These are phyloP conservation scores for Melampsora larici-populina DNA, from an alignment of 1,284 basidiomycete species.

Conservation along the genomic window DNA sequence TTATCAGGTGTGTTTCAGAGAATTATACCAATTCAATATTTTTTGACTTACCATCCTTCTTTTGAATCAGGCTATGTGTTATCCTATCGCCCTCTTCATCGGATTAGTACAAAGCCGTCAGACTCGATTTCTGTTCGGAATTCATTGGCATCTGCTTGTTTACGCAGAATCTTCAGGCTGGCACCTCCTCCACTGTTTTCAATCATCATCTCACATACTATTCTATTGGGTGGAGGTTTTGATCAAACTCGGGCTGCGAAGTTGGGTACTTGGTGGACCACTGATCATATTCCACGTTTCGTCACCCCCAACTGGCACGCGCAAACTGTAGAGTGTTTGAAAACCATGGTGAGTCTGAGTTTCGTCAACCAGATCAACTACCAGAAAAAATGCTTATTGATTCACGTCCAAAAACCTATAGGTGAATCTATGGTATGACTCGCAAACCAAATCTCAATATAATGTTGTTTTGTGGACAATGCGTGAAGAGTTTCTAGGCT, in stretches of 20 bases:
- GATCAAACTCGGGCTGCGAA: not conserved
- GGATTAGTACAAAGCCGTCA: not conserved
- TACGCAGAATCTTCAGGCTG: not conserved
- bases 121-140: not conserved
- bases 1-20: not conserved
- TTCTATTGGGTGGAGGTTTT: not conserved
- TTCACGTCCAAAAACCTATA: not conserved
- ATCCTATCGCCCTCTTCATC: not conserved
- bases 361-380: not conserved
- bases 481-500: not conserved
- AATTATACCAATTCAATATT: not conserved
- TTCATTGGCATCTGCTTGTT: not conserved
- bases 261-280: not conserved
- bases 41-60: not conserved
- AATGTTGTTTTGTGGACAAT: constrained; percentile 1
- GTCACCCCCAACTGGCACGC: not conserved
- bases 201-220: not conserved
- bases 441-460: not conserved
- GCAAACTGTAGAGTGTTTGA: not conserved
- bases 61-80: not conserved
- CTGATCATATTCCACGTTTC: not conserved
- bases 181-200: not conserved
- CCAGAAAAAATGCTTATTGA: no score
- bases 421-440: not conserved
- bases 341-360: not conserved